phyloP scores from a whole-genome alignment of 2,329 filamentous ascomycete species.

The Alternaria postmessia region DNA sequence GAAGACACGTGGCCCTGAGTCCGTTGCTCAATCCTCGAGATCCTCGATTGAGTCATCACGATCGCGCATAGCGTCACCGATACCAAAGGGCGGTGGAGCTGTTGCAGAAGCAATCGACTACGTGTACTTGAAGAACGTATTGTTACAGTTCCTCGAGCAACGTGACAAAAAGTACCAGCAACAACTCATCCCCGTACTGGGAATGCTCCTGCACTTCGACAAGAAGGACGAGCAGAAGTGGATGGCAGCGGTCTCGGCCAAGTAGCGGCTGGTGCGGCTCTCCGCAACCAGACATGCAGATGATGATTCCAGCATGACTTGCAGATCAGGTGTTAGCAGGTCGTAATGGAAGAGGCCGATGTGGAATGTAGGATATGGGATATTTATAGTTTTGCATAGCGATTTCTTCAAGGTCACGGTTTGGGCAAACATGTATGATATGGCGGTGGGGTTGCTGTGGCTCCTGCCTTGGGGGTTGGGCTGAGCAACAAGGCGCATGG shows the following conservation, averaged over 20 bases:
- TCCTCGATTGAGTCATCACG: conserved; percentile 66
- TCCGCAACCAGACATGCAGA: conserved; percentile 18
- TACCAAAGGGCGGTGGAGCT: conserved; percentile 48
- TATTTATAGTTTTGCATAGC: conserved; percentile 14
- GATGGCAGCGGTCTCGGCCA: conserved; percentile 74
- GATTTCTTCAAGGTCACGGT: conserved; percentile 10
- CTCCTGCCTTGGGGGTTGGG: background rate
- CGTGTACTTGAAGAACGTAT: conserved; percentile 80
- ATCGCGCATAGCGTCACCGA: conserved; percentile 58
- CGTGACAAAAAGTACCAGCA: conserved; percentile 78
- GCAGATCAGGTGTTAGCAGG: conserved; percentile 6
- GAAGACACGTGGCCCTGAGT: conserved; percentile 54
- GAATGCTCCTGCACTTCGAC: conserved; percentile 79
- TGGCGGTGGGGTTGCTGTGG: background rate
- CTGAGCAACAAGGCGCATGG: background rate
- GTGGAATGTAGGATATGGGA: background rate
- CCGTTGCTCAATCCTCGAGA: conserved; percentile 61
- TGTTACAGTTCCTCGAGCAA: conserved; percentile 82
- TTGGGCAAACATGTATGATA: conserved; percentile 10
- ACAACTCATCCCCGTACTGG: conserved; percentile 79
- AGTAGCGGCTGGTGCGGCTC: conserved; percentile 31
- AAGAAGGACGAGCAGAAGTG: conserved; percentile 86
- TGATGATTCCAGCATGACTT: conserved; percentile 9
- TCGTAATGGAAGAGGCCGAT: background rate
- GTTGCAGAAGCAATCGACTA: conserved; percentile 60